These are phyloP conservation scores for Serendipita vermifera DNA, from an alignment of 768 basidiomycete species.

Conservation along the genomic window DNA sequence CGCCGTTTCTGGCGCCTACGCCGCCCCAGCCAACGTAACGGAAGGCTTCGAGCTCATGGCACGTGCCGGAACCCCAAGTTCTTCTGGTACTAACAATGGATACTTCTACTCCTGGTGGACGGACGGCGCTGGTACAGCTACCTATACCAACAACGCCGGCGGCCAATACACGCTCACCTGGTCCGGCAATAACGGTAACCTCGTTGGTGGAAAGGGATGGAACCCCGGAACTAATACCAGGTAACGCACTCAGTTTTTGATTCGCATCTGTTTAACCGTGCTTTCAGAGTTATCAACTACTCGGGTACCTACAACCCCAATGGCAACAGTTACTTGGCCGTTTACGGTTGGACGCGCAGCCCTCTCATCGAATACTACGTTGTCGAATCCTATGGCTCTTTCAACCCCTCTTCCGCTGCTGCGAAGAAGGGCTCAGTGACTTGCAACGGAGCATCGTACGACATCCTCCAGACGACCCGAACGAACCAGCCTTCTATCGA, in stretches of 20 bases:
- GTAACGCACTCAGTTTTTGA: no score
- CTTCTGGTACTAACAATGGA: slow-evolving; percentile 24
- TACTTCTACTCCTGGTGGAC: slow-evolving; percentile 31
- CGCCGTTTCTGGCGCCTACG: no score
- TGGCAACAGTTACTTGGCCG: slow-evolving; percentile 32
- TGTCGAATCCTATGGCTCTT: slow-evolving; percentile 30
- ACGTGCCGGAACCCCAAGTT: slow-evolving; percentile 15
- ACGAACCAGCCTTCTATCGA: slow-evolving; percentile 32
- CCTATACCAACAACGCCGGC: slow-evolving; percentile 24
- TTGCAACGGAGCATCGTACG: slow-evolving; percentile 32
- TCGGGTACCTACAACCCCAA: slow-evolving; percentile 27
- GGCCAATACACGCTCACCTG: slow-evolving; percentile 26
- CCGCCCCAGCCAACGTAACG: neutral
- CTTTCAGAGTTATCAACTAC: slow-evolving; percentile 27
- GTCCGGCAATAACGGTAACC: slow-evolving; percentile 23
- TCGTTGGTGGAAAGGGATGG: slow-evolving; percentile 32
- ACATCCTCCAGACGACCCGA: slow-evolving; percentile 29
- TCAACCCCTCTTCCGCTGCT: slow-evolving; percentile 28
- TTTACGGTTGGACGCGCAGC: slow-evolving; percentile 36
- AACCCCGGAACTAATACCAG: slow-evolving; percentile 26
- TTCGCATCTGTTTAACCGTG: no score
- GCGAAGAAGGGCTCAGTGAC: slow-evolving; percentile 29
- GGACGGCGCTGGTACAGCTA: slow-evolving; percentile 22
- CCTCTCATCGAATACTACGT: slow-evolving; percentile 39
- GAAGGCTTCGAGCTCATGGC: neutral